Evolutionary conservation across 306 rosid species (phyloP).

Genomic region (Dryas octopetala): DNA sequence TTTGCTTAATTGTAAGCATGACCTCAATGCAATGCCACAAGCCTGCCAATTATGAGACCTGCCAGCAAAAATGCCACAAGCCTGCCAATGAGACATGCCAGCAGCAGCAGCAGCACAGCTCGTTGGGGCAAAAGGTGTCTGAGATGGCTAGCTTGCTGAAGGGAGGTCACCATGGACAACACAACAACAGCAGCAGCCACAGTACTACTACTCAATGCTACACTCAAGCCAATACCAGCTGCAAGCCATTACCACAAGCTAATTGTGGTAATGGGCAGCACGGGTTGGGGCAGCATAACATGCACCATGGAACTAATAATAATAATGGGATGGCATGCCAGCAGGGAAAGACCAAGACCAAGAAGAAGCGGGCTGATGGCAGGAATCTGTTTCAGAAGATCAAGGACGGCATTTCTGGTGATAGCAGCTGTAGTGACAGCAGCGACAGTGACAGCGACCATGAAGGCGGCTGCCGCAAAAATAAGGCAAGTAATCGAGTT

Average conservation of each 20-base stretch:
- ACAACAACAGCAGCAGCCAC: neutral
- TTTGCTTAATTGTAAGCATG: slow-evolving; percentile 6
- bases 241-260: neutral
- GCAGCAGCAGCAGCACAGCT: slow-evolving; percentile 15
- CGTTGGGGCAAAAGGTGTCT: slow-evolving; percentile 40
- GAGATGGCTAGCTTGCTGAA: slow-evolving; percentile 21
- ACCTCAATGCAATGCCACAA: slow-evolving; percentile 30
- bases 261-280: neutral
- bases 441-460: slow-evolving; percentile 23
- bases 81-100: neutral
- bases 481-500: slow-evolving; percentile 14
- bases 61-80: slow-evolving; percentile 19
- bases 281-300: too few species aligned
- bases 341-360: neutral
- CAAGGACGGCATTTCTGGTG: slow-evolving; percentile 16
- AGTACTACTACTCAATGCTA: neutral
- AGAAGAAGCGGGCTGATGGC: neutral
- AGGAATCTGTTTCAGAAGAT: slow-evolving; percentile 19
- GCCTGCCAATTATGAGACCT: slow-evolving; percentile 2
- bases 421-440: slow-evolving; percentile 7
- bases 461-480: neutral
- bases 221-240: too few species aligned
- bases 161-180: slow-evolving; percentile 35
- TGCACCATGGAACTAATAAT: neutral
- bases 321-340: neutral